Evolutionary conservation across 1,139 yeast genomes (phyloP).

Genomic region (Debaryomyces robertsiae): DNA sequence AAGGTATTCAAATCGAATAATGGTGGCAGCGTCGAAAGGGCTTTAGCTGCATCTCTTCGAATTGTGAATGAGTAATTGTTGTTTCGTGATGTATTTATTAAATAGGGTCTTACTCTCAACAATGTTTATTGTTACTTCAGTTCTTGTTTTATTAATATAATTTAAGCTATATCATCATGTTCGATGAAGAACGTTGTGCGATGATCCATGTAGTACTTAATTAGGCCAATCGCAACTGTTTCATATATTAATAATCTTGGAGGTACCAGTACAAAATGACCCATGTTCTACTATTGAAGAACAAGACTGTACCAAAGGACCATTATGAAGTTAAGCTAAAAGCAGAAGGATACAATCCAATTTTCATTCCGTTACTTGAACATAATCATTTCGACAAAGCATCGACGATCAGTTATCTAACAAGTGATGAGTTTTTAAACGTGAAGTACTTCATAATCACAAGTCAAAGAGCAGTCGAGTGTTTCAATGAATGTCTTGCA

Average conservation of each 20-base stretch:
- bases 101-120: constrained; percentile 1
- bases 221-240: too few species aligned
- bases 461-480: constrained; percentile 90
- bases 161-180: too few species aligned
- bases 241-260: neutral
- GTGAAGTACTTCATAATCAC: constrained; percentile 67
- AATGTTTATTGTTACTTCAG: too few species aligned
- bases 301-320: constrained; percentile 65
- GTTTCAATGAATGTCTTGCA: constrained; percentile 52
- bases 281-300: constrained; percentile 56
- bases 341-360: constrained; percentile 38
- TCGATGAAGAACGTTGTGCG: neutral
- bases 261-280: neutral
- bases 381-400: constrained; percentile 59
- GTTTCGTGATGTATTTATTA: constrained; percentile 7
- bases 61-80: constrained; percentile 6
- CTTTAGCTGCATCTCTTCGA: constrained; percentile 7
- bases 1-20: constrained; percentile 45
- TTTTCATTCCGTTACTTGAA: constrained; percentile 68
- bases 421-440: constrained; percentile 38
- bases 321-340: constrained; percentile 53
- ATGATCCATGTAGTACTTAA: too few species aligned
- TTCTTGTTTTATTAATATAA: too few species aligned
- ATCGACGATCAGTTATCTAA: constrained; percentile 45
- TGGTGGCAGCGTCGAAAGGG: constrained; percentile 10